Conservation (phyloP, 305 asterid genomes). For the Ajuga reptans region DNA sequence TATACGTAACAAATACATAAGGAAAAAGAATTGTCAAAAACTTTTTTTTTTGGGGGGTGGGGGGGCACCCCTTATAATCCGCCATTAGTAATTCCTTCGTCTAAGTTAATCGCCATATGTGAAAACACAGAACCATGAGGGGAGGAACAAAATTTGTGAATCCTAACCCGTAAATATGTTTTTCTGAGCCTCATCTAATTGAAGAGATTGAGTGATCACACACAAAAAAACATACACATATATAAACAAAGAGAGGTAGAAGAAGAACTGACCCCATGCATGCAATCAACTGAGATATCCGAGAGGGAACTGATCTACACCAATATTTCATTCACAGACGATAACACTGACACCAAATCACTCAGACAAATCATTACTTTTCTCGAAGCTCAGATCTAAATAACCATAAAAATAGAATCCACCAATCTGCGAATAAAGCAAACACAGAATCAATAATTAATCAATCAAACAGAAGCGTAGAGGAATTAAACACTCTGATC, state of each 20-base stretch:
- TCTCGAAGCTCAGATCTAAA: constrained; percentile 32
- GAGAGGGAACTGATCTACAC: constrained; percentile 38
- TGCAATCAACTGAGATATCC: constrained; percentile 51
- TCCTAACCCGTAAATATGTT: no score
- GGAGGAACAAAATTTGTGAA: no score
- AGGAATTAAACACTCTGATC: background rate
- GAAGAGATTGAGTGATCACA: constrained; percentile 14
- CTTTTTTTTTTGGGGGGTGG: no score
- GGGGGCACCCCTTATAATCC: no score
- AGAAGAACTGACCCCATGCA: constrained; percentile 76
- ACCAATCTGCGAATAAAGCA: constrained; percentile 20
- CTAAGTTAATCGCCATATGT: no score
- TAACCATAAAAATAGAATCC: constrained; percentile 2
- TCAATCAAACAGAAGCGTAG: background rate
- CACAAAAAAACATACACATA: background rate
- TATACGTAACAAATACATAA: no score
- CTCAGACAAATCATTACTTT: constrained; percentile 23
- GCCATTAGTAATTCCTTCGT: no score
- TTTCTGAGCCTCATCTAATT: background rate
- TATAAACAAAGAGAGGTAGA: constrained; percentile 13
- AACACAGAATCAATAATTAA: background rate
- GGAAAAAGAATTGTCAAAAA: no score
- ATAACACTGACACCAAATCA: background rate
- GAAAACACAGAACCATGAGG: no score
- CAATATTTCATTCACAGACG: constrained; percentile 34